Evolutionary conservation across 352 stramenopile species (phyloP), one percentile per base, ranked within the genome.

Genomic region (Globisporangium perplexum): DNA sequence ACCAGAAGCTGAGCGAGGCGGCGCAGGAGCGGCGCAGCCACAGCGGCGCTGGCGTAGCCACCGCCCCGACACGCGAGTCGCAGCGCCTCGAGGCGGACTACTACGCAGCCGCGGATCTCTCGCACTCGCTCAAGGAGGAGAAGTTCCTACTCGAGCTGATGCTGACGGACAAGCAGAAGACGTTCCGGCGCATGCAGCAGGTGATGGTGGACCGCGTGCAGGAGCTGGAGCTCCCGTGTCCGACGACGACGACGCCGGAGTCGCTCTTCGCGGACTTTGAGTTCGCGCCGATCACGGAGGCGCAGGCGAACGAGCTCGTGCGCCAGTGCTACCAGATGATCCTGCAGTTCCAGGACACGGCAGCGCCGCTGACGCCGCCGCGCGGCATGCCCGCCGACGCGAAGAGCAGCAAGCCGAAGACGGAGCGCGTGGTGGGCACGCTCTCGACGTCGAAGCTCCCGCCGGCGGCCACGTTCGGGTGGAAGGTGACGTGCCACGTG

Each of bases 281-380:
- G 18, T 86, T 75, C 51, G 55, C 66, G 24, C 68, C 72, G 0
- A 79, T 88, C 59, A 83, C 77, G 7, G 70, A 86, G 33, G 59
- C 69, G 39, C 63, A 83, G 50, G 67, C 72, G 8, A 77, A 81
- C 42, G 74, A 72, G 17, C 50, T 72, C 39, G 81, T 86, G 49
- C 75, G 71, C 28, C 66, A 56, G 15, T 85, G 76, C 58, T 87
- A 83, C 53, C 60, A 82, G 43, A 64, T 74, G 63, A 81, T 85
- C 51, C 55, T 70, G 11, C 63, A 66, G 22, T 69, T 84, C 41
- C 73, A 85, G 52, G 57, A 73, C 51, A 65, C 68, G n/a, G 65
- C 61, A 15, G 74, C 72, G 49, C 68, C 71, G 7, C 60, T 77
- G 20, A 57, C 70, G 3, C 60, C 68, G 7, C 54, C 46, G 23